Percentiles rank a stretch among this genome's conserved stretches.
These are phyloP conservation scores for Mortierella alpina DNA, from an alignment of 192 early-diverging fungal genomes.

Conservation along the genomic window DNA sequence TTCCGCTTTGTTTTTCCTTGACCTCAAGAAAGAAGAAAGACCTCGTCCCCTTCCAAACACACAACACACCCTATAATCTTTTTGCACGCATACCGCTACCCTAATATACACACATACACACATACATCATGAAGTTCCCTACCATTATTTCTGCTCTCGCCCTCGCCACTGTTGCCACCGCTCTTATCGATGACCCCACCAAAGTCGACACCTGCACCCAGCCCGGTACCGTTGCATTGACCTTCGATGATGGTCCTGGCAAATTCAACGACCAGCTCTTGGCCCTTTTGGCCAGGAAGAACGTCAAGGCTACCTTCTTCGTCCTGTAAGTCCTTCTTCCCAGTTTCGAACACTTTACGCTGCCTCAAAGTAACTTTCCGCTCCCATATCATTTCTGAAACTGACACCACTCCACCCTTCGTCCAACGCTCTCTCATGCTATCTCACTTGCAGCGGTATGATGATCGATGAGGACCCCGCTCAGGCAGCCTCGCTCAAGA, in stretches of 20 bases:
- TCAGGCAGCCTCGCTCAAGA: slow-evolving; percentile 38
- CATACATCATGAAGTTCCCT: slow-evolving; percentile 47
- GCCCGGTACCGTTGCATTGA: slow-evolving; percentile 55
- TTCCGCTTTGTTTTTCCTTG: slow-evolving; percentile 4
- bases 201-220: slow-evolving; percentile 45
- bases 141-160: slow-evolving; percentile 38
- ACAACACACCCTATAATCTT: not conserved
- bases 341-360: not conserved
- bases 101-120: slow-evolving; percentile 1
- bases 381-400: not conserved
- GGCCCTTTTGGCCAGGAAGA: slow-evolving; percentile 56
- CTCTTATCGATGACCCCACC: slow-evolving; percentile 21
- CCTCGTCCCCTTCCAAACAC: slow-evolving; percentile 35
- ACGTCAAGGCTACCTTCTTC: slow-evolving; percentile 77
- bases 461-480: slow-evolving; percentile 23
- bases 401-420: not conserved
- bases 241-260: slow-evolving; percentile 66
- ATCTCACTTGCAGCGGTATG: slow-evolving; percentile 7
- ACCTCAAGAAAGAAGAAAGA: slow-evolving; percentile 11
- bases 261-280: slow-evolving; percentile 61
- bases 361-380: not conserved
- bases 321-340: slow-evolving; percentile 56
- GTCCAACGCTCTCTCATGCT: too few relatives aligned
- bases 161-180: slow-evolving; percentile 30
- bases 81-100: not conserved